Conservation (phyloP, 2,329 filamentous ascomycete genomes). For the Pseudogymnoascus pannorum region DNA sequence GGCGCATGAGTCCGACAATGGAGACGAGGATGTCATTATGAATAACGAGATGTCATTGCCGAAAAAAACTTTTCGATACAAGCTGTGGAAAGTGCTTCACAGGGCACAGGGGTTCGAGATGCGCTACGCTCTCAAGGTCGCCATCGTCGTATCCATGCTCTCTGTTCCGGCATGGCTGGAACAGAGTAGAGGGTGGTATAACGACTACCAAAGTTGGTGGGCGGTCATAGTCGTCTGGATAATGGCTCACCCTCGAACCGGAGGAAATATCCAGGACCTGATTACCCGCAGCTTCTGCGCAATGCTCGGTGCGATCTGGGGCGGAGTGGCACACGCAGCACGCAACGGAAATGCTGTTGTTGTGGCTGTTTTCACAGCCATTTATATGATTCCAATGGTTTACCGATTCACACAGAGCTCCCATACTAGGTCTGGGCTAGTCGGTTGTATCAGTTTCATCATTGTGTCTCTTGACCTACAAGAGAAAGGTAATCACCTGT, state of each 20-base stretch:
- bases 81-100: conserved; percentile 43
- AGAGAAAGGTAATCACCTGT: conserved; percentile 19
- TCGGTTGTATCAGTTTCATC: conserved; percentile 50
- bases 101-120: conserved; percentile 51
- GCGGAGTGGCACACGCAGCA: conserved; percentile 43
- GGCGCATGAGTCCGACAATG: conserved; percentile 26
- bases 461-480: conserved; percentile 41
- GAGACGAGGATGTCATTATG: conserved; percentile 34
- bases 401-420: conserved; percentile 48
- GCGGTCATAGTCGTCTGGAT: conserved; percentile 50
- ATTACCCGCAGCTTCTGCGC: conserved; percentile 43
- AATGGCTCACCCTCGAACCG: conserved; percentile 45
- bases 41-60: conserved; percentile 33
- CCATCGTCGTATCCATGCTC: conserved; percentile 42
- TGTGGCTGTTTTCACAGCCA: conserved; percentile 45
- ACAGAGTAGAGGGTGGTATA: conserved; percentile 43
- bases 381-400: conserved; percentile 55
- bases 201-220: conserved; percentile 51
- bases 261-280: conserved; percentile 51
- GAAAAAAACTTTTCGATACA: conserved; percentile 37
- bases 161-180: conserved; percentile 47
- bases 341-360: conserved; percentile 47
- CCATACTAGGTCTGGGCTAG: conserved; percentile 50
- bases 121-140: conserved; percentile 50
- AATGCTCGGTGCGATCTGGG: conserved; percentile 48